Base-by-base conservation (phyloP, 805 yeast genomes). In the Nakazawaea wickerhamii region DNA sequence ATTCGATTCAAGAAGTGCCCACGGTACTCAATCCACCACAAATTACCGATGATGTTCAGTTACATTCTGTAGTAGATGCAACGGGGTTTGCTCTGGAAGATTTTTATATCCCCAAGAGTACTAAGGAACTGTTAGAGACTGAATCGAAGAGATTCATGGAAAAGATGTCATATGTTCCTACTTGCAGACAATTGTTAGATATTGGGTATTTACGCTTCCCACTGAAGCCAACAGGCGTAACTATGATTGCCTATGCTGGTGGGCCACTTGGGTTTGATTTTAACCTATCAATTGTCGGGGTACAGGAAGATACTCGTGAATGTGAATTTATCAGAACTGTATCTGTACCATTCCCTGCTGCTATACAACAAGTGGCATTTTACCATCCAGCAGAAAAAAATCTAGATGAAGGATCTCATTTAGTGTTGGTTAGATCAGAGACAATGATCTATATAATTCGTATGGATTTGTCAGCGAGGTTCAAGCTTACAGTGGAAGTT, bases 361-460 rank as follows among this genome's bases (percentile, higher is more conserved):
- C 65, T 7, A 61, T 69, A 15, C 60, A 59, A 34, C 74, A 69
- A 40, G 57, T 68, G 6, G 51, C 49, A 13, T 41, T 55, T 14
- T 48, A 55, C 26, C 40, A 45, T 2, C 32, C 46, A 10, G 23
- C 41, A 7, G 35, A 40, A 2, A 15, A 33, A 7, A 15, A 2
- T 31, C 36, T 31, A 3, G 50, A 47, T 5, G 40, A 34, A 14
- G 40, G 44, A 11, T 43, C 55, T 6, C 47, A 51, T 9, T 43
- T 46, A 18, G 44, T 64, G 17, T 45, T 62, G 1, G 56, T 67
- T 1, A 51, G 72, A 40, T 61, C 70, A 0, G 50, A 50, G 13
- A 26, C 47, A 4, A 50, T 46, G 21, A 48, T 68, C 2, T 55
- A 57, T 38, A 44, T 67, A 1, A 41, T 69, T 18, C 49, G 50